Base-by-base conservation (phyloP, 352 stramenopile genomes). In the Phytophthora boehmeriae region DNA sequence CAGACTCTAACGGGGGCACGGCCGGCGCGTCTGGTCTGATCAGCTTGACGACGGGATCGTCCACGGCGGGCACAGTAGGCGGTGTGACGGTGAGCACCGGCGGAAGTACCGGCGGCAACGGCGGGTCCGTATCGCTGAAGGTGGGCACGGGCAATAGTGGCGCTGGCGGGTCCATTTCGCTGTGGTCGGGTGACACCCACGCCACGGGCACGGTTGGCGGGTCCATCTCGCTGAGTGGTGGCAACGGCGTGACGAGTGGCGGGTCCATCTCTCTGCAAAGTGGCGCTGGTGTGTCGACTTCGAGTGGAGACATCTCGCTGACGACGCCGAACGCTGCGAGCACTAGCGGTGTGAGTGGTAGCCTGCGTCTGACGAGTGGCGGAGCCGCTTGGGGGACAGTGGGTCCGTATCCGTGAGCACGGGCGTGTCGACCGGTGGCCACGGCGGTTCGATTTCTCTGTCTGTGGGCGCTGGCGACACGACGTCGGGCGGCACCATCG, bases 11-110 rank as follows among this genome's bases (percentile, higher is more conserved):
- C 22, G 46, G 46, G 28, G 46, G 44, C 13, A 39, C n/a, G 38
- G 38, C 14, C 13, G 38, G 38, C 8, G 38, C 38, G 16, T 44
- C 38, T 20, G 38, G 38, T 4, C 5, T 44, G 38, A 44, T 42
- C 32, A 43, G 47, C 20, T 30, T 68, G 34, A 51, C 35, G 25
- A 90, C 84, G 20, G 86, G 86, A 8, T 43, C 43, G 8, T 68
- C 82, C 16, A 64, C 60, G 10, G 45, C 52, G 25, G 83, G 80
- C 10, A 74, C 52, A 20, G 69, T 22, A 17, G 38, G 38, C 38
- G n/a, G 19, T 16, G 38, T 44, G 38, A 19, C 17, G n/a, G 47
- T 54, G 32, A 54, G 43, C 17, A 54, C 54, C 4, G 54, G 54
- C 25, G 45, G 43, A 9, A 44, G 35, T 14, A 46, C 23, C n/a